Base-by-base conservation (phyloP, 176 grass and related monocot genomes). In the Chloris gayana region DNA sequence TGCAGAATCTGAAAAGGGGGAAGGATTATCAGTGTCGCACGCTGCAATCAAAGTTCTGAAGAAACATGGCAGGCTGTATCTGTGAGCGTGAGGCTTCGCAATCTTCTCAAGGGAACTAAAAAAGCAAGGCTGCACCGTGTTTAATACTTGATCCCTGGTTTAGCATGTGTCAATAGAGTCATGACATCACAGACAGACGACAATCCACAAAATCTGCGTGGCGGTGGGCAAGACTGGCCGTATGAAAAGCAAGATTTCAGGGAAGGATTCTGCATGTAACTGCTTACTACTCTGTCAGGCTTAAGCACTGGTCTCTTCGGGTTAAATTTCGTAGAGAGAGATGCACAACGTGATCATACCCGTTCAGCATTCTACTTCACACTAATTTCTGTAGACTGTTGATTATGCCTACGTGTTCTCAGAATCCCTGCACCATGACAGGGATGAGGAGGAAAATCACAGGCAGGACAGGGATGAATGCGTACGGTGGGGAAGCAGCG, bases 401-500 rank as follows among this genome's bases (percentile, higher is more conserved):
- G 8, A 7, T 39, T 7, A n/a, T n/a, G n/a, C n/a, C n/a, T 50
- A 50, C 47, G 15, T 15, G 47, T 2, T 50, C 47, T 21, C 34
- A 2, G 3, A 35, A 35, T 35, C 34, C 34, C 34, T 35, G 34
- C 34, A 35, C 34, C 34, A 6, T 37, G 35, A 6, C 35, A 37
- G 7, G 7, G 35, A 37, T 37, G 35, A n/a, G n/a, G n/a, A 50
- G 1, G 17, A 49, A 60, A 67, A 6, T 42, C 1, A 29, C 4
- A 44, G 8, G 17, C 13, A 29, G 29, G 7, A 38, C 60, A 62
- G 29, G 56, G 30, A 42, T 18, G n/a, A 30, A 13, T 1, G 15
- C 63, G 62, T 89, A 99, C 96, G 61, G 81, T 89, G 24, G 96
- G 96, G 79, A 95, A 99, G 86, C 96, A 93, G 26, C 96, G 92